Base-by-base conservation (phyloP, 768 basidiomycete species). In the Pleurotus citrinopileatus region DNA sequence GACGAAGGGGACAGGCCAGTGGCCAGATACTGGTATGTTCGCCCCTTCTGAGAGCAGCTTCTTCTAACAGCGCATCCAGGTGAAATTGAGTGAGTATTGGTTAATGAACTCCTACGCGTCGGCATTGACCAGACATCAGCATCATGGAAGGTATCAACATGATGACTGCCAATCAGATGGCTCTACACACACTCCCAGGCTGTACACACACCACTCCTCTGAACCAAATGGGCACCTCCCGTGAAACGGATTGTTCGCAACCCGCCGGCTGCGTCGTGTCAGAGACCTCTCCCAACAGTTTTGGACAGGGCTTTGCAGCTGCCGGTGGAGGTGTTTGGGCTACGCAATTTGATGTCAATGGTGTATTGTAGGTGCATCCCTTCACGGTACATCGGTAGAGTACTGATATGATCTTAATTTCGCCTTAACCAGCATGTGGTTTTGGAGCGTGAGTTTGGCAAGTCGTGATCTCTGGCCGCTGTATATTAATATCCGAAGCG, bases 61-160 rank as follows among this genome's bases (percentile, higher is more conserved):
- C n/a, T 36, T 32, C 12, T 3, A 3, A 37, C 36, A 6, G 7
- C 7, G 9, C 23, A 5, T 23, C 17, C 34, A 50, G 47, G 47
- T n/a, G 74, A 76, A 58, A 75, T 76, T 51, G 75, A 76, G 67
- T 69, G 50, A 46, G 64, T 59, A 10, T 13, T 12, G 3, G 23
- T 7, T 28, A 34, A 15, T 22, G 43, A 32, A n/a, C 26, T 20
- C 42, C 37, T 25, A 36, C 43, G 17, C n/a, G 19, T 53, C 13
- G 44, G 47, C 26, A 32, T 40, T 13, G 55, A 52, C 32, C 15
- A 7, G 32, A 34, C 28, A 46, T 26, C 23, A 67, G 66, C 62
- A 82, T 84, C 40, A 72, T 86, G 36, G 85, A 87, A 64, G 79
- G 74, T 13, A 80, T 88, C 58, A 86, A 87, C 65, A 60, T 76